Base-by-base conservation (phyloP, 768 basidiomycete species). In the Pulveroboletus ravenelii region DNA sequence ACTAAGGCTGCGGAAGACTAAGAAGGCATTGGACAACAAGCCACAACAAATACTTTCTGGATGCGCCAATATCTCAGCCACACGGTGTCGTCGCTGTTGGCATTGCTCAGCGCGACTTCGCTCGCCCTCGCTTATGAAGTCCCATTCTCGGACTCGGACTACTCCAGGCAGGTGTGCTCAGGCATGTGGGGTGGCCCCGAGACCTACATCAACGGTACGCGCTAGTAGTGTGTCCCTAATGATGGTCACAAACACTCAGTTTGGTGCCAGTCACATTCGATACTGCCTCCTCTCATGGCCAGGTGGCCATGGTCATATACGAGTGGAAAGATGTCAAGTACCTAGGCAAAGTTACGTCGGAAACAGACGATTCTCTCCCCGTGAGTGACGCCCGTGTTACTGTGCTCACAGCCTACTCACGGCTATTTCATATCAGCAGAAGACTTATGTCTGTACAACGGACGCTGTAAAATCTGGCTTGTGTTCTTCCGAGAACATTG, bases 251-350 rank as follows among this genome's bases (percentile, higher is more conserved):
- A 57, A 66, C 51, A 42, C 40, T 41, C 20, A 50, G 29, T 35
- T 27, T 15, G 1, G 30, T 39, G 47, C 48, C 72, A 87, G 85
- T 95, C 52, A 83, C 84, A 5, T 98, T 97, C 71, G 82, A 89
- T 58, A 30, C 45, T 18, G 65, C 74, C 15, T 60, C 76, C 6
- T 93, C 93, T 3, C 74, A 84, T 60, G 95, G 95, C 34, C 89
- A 95, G 69, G 74, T 96, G 17, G 91, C 95, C 25, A 84, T 96
- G 78, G 88, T 95, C 47, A 82, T 99, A 20, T 99, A 97, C 62
- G 95, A 98, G 71, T 99, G 94, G 94, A 66, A 76, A 27, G 96
- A 99, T 63, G 84, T 84, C 46, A 70, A 76, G 41, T 93, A 89
- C 64, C 77, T 99, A 3, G 96, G 96, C 31, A 83, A 78, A 64